Evolutionary conservation across 495 filamentous ascomycete species (phyloP).

Genomic region (Hyphodiscus hymeniophilus): DNA sequence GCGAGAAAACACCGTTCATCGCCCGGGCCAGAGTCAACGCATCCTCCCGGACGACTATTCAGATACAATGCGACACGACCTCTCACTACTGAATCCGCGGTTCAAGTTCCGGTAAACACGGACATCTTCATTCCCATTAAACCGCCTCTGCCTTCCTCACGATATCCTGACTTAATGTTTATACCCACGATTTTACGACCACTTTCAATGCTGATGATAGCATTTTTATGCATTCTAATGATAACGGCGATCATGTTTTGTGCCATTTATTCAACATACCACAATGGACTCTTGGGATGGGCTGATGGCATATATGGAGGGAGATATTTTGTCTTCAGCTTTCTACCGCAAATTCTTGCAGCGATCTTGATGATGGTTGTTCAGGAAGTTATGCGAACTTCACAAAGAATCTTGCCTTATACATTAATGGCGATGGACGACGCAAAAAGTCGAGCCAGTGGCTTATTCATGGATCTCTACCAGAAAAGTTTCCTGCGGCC

Average conservation of each 20-base stretch:
- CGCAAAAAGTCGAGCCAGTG: constrained; percentile 28
- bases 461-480: constrained; percentile 30
- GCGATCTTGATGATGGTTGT: constrained; percentile 65
- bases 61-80: constrained; percentile 19
- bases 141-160: constrained; percentile 9
- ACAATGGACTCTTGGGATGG: constrained; percentile 60
- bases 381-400: constrained; percentile 62
- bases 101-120: neutral
- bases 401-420: constrained; percentile 74
- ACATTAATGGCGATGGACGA: constrained; percentile 58
- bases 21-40: constrained; percentile 10
- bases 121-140: constrained; percentile 20
- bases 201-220: constrained; percentile 46
- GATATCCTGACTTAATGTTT: constrained; percentile 19
- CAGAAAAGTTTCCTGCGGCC: constrained; percentile 50
- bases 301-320: constrained; percentile 48
- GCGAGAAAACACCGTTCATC: constrained; percentile 20
- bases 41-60: constrained; percentile 17
- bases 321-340: constrained; percentile 81
- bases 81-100: constrained; percentile 7
- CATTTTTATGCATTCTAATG: constrained; percentile 60
- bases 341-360: constrained; percentile 72
- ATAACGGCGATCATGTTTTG: constrained; percentile 61
- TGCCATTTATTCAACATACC: constrained; percentile 59
- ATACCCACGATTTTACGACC: constrained; percentile 56